phyloP scores from a whole-genome alignment of 768 basidiomycete species.

The Mycena galopus region DNA sequence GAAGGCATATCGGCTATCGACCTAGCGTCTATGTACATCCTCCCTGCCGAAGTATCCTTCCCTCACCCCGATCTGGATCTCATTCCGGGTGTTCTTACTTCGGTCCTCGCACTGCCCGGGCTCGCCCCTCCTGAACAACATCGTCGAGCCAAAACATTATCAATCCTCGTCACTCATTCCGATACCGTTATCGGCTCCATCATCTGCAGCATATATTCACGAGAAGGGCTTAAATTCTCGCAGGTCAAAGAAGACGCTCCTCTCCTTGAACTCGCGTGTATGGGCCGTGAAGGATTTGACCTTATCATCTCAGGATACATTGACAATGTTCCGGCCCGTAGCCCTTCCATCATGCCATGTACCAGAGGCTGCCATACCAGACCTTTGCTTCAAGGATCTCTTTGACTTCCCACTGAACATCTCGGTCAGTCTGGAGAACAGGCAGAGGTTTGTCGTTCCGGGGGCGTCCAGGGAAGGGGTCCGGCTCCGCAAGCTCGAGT shows the following conservation, averaged over 20 bases:
- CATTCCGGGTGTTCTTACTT: neutral
- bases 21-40: neutral
- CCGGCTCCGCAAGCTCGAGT: too few relatives aligned
- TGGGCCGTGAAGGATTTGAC: neutral
- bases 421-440: too few relatives aligned
- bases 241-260: neutral
- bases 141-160: neutral
- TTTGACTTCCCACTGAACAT: too few relatives aligned
- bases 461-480: too few relatives aligned
- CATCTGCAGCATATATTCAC: neutral
- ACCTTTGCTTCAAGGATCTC: too few relatives aligned
- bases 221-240: neutral
- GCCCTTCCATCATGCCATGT: too few relatives aligned
- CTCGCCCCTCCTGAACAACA: neutral
- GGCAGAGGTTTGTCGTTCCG: too few relatives aligned
- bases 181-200: neutral
- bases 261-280: neutral
- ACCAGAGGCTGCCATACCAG: too few relatives aligned
- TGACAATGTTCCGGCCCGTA: too few relatives aligned
- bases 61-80: neutral
- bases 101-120: slow-evolving; percentile 7
- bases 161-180: neutral
- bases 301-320: neutral
- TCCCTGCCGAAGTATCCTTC: neutral
- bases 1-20: neutral